A percentile compares a stretch with the other conserved stretches of the same genome.
phyloP scores from a whole-genome alignment of 768 basidiomycete species.

The Xanthoconium stramineum region DNA sequence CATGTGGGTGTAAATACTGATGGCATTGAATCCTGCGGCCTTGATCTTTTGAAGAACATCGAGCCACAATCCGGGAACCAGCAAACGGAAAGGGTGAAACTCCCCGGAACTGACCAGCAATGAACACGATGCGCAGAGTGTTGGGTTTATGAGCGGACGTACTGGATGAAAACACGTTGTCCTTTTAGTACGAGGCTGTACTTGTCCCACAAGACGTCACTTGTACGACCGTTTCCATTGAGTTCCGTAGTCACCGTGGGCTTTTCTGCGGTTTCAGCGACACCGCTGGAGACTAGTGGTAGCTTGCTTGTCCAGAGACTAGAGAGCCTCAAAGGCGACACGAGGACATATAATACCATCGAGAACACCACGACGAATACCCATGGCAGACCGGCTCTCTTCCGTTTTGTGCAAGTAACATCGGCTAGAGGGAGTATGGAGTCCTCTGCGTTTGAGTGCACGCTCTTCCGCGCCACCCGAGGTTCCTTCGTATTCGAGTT shows the following conservation, averaged over 20 bases:
- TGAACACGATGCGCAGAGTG: not conserved
- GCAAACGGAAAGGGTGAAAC: conserved; percentile 80
- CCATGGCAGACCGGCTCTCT: conserved; percentile 10
- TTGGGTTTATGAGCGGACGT: conserved; percentile 27
- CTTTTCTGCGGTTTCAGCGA: not conserved
- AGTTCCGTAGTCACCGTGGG: conserved; percentile 5
- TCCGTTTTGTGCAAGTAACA: not conserved
- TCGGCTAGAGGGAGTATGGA: not conserved
- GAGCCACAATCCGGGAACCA: conserved; percentile 75
- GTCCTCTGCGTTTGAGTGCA: not conserved
- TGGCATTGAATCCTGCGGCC: conserved; percentile 74
- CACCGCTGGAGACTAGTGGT: conserved; percentile 22
- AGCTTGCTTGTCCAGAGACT: not conserved
- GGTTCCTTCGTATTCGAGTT: not conserved
- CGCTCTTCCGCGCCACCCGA: not conserved
- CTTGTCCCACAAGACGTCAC: conserved; percentile 56
- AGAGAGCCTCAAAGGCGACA: conserved; percentile 8
- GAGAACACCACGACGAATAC: conserved; percentile 14
- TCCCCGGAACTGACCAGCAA: conserved; percentile 63
- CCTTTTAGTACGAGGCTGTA: conserved; percentile 68
- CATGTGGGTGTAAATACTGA: conserved; percentile 82
- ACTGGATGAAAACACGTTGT: conserved; percentile 73
- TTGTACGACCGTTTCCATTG: conserved; percentile 33
- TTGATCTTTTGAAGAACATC: conserved; percentile 81
- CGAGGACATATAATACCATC: conserved; percentile 12